These are phyloP conservation scores for Mitragyna speciosa DNA, from an alignment of 257 asterid genomes.

Conservation along the genomic window DNA sequence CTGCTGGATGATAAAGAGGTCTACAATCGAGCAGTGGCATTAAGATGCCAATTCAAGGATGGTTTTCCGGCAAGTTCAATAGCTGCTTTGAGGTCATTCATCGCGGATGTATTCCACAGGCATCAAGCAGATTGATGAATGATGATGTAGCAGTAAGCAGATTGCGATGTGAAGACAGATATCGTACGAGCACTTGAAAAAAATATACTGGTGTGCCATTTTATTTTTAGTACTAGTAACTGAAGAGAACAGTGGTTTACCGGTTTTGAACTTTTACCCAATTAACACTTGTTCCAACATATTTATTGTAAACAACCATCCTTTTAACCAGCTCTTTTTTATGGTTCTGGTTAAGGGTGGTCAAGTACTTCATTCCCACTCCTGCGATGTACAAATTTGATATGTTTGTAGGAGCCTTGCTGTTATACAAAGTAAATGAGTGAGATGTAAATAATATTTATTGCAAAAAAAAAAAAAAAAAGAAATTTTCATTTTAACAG, in stretches of 20 bases:
- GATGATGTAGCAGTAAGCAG: not conserved
- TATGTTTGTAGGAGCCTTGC: no score
- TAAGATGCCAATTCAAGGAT: slow-evolving; percentile 35
- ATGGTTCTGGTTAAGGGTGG: not conserved
- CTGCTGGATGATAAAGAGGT: slow-evolving; percentile 56
- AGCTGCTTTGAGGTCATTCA: slow-evolving; percentile 47
- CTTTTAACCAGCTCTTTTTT: not conserved
- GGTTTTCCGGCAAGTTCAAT: slow-evolving; percentile 57
- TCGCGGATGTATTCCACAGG: slow-evolving; percentile 8
- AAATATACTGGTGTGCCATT: not conserved
- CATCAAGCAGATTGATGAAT: not conserved
- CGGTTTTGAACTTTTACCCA: not conserved
- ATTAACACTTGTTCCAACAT: not conserved
- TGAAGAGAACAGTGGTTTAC: not conserved
- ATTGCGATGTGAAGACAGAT: not conserved
- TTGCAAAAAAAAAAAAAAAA: no score
- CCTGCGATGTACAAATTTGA: no score
- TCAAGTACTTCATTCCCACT: not conserved
- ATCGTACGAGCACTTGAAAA: not conserved
- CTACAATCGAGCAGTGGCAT: slow-evolving; percentile 30
- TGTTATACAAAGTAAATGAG: no score
- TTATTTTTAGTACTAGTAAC: not conserved
- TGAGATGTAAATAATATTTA: no score
- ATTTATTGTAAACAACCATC: not conserved
- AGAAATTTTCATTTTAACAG: not conserved